Conservation (phyloP, 768 basidiomycete genomes). For the Suillus spraguei region DNA sequence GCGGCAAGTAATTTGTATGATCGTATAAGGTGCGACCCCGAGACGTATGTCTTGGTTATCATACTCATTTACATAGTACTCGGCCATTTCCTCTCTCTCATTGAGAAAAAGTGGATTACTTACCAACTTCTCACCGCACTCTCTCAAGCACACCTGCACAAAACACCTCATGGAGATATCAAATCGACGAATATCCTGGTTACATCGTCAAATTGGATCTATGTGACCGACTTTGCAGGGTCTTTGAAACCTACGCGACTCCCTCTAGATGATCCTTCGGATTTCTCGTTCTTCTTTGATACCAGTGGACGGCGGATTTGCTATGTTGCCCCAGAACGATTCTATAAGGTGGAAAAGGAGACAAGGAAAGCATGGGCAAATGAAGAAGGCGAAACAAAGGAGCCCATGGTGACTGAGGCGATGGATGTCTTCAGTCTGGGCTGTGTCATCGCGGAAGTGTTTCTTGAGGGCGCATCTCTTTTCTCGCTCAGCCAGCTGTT, state of each 20-base stretch:
- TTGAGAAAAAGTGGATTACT: slow-evolving; percentile 98
- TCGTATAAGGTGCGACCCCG: slow-evolving; percentile 83
- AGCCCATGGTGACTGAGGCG: slow-evolving; percentile 85
- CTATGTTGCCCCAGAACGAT: slow-evolving; percentile 95
- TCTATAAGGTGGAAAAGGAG: slow-evolving; percentile 80
- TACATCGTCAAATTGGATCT: slow-evolving; percentile 95
- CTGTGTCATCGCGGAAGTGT: slow-evolving; percentile 94
- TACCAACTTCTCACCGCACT: slow-evolving; percentile 90
- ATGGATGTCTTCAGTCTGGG: slow-evolving; percentile 98
- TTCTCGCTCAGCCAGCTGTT: slow-evolving; percentile 95
- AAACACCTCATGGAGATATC: slow-evolving; percentile 96
- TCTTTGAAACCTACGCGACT: slow-evolving; percentile 93
- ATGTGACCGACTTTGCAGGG: slow-evolving; percentile 92
- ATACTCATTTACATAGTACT: slow-evolving; percentile 55
- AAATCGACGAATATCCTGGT: slow-evolving; percentile 97
- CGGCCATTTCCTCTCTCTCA: slow-evolving; percentile 87
- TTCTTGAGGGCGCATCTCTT: slow-evolving; percentile 89
- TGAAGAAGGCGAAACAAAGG: slow-evolving; percentile 58
- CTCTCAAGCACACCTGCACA: slow-evolving; percentile 78
- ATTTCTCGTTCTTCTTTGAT: slow-evolving; percentile 98
- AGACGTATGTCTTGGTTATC: slow-evolving; percentile 2
- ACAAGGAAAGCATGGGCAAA: slow-evolving; percentile 61
- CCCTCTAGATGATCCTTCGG: slow-evolving; percentile 94
- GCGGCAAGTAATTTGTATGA: slow-evolving; percentile 93
- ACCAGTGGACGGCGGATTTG: slow-evolving; percentile 92